These are phyloP conservation scores for Mycena latifolia DNA, from an alignment of 768 basidiomycete species.

Conservation along the genomic window DNA sequence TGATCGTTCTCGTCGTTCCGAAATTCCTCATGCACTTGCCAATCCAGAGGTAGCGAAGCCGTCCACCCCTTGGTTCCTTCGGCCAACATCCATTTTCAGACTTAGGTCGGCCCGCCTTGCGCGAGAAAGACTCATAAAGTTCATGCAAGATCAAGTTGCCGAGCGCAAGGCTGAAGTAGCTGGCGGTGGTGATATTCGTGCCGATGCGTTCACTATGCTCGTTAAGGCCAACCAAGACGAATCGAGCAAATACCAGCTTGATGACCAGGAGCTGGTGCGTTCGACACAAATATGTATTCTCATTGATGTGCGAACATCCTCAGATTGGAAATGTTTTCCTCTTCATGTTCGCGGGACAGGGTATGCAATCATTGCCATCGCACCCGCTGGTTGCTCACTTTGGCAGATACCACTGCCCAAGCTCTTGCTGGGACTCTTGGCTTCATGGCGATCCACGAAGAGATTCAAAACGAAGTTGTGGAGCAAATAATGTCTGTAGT, in stretches of 20 bases:
- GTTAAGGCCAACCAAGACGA: constrained; percentile 62
- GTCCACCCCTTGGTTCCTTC: not conserved
- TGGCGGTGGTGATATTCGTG: constrained; percentile 26
- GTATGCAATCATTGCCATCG: constrained; percentile 40
- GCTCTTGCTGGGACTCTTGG: constrained; percentile 61
- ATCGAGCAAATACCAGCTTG: constrained; percentile 51
- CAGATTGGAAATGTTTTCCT: constrained; percentile 67
- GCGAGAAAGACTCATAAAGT: constrained; percentile 45
- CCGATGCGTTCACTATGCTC: constrained; percentile 57
- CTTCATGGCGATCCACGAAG: constrained; percentile 57
- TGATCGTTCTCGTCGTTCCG: constrained; percentile 45
- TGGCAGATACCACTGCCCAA: constrained; percentile 63
- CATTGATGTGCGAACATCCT: not conserved
- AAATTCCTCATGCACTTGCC: constrained; percentile 55
- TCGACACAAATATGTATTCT: not conserved
- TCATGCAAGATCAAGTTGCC: constrained; percentile 54
- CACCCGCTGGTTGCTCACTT: constrained; percentile 1
- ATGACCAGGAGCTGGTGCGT: constrained; percentile 55
- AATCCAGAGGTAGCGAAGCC: constrained; percentile 44
- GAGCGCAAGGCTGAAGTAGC: constrained; percentile 47
- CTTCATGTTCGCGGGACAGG: constrained; percentile 71
- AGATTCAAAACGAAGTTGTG: constrained; percentile 62
- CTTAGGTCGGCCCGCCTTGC: constrained; percentile 45
- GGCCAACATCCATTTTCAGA: constrained; percentile 30
- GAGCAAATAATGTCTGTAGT: constrained; percentile 57